Conservation (phyloP, 306 rosid genomes). For the Carpinus viminea region DNA sequence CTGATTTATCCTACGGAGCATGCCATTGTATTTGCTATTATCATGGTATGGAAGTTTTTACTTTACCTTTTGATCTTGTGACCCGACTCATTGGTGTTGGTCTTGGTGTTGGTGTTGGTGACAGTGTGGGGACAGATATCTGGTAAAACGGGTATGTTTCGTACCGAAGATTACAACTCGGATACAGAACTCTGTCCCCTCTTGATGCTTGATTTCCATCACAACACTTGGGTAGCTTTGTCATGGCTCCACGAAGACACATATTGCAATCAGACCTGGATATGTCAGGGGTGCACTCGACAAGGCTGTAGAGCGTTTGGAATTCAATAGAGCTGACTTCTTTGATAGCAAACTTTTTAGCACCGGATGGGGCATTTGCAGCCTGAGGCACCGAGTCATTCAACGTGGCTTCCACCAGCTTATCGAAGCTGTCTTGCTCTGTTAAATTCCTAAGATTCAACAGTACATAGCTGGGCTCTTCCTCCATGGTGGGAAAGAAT, state of each 20-base stretch:
- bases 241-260: conserved; percentile 19
- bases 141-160: conserved; percentile 16
- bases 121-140: too few relatives aligned
- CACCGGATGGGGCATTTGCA: not conserved
- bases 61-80: not conserved
- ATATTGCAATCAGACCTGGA: not conserved
- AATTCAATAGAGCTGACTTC: not conserved
- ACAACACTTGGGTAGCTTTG: not conserved
- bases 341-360: conserved; percentile 5
- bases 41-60: not conserved
- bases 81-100: not conserved
- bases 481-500: not conserved
- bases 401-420: not conserved
- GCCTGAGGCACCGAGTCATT: conserved; percentile 7
- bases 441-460: not conserved
- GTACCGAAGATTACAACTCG: conserved; percentile 27
- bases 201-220: not conserved
- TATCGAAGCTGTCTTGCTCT: not conserved
- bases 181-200: conserved; percentile 14
- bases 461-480: fast-evolving
- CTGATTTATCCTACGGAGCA: too few relatives aligned
- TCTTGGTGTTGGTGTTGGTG: not conserved
- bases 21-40: too few relatives aligned
- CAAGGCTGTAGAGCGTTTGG: conserved; percentile 24
- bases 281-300: conserved; percentile 41